A percentile compares a stretch with the other conserved stretches of the same genome.
phyloP scores from a whole-genome alignment of 345 rosid species.

The Syzygium oleosum region DNA sequence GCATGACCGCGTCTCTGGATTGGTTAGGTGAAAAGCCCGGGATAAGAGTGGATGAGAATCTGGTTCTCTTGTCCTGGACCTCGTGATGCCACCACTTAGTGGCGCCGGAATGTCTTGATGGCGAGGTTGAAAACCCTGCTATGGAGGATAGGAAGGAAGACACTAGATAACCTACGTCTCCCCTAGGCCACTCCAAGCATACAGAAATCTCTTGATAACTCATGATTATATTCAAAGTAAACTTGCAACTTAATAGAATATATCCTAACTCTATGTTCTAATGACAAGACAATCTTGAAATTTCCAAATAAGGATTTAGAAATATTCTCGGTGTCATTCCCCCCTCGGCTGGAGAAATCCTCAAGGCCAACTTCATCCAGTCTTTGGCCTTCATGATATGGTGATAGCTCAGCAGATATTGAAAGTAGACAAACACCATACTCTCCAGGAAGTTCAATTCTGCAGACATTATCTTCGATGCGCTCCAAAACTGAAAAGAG shows the following conservation, averaged over 20 bases:
- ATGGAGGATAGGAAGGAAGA: neutral
- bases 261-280: neutral
- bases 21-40: neutral
- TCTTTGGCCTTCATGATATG: neutral
- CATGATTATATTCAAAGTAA: neutral
- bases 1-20: rapidly evolving
- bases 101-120: neutral
- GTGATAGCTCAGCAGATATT: neutral
- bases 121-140: neutral
- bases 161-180: neutral
- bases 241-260: neutral
- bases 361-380: neutral
- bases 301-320: neutral
- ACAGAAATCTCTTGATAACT: neutral
- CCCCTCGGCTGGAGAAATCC: neutral
- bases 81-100: neutral
- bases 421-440: neutral
- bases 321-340: neutral
- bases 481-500: neutral
- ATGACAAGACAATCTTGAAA: neutral
- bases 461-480: neutral
- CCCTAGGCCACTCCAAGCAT: neutral
- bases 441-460: neutral
- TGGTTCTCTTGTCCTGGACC: neutral
- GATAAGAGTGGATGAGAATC: neutral